phyloP scores from a whole-genome alignment of 2,329 filamentous ascomycete genomes.

The Stenocarpella maydis region DNA sequence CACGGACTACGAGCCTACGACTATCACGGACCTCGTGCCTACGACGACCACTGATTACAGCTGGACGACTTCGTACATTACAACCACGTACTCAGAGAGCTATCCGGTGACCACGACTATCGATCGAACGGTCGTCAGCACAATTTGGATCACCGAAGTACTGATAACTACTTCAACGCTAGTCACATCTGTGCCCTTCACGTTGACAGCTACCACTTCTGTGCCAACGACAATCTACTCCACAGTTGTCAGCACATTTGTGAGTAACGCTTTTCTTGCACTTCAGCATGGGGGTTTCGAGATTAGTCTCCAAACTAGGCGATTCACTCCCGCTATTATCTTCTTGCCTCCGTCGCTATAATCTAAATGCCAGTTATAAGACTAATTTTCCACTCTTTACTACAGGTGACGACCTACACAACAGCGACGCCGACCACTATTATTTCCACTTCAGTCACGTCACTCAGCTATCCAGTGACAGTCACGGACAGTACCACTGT shows the following conservation, averaged over 20 bases:
- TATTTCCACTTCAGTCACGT: background rate
- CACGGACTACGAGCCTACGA: background rate
- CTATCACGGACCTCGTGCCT: background rate
- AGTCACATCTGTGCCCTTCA: slow-evolving; percentile 3
- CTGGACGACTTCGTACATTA: slow-evolving; percentile 11
- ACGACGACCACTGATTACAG: slow-evolving; percentile 1
- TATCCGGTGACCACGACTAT: slow-evolving; percentile 5
- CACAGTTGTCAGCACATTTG: slow-evolving; percentile 36
- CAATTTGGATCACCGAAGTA: slow-evolving; percentile 8
- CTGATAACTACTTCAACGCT: background rate
- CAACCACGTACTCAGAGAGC: slow-evolving; percentile 6
- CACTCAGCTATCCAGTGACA: slow-evolving; percentile 11
- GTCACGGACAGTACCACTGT: slow-evolving; percentile 19
- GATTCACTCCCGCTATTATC: background rate
- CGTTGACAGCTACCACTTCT: slow-evolving; percentile 21
- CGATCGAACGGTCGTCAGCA: background rate
- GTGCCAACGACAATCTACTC: background rate
- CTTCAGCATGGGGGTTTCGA: too few species aligned
- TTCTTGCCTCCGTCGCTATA: background rate
- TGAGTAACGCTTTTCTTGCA: background rate
- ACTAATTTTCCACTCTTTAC: too few species aligned
- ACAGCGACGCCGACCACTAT: slow-evolving; percentile 29
- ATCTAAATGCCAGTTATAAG: background rate
- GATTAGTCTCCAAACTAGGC: background rate
- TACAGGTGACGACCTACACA: slow-evolving; percentile 31